Base-by-base conservation (phyloP, 108 stramenopile genomes). In the Nitzschia inconspicua region DNA sequence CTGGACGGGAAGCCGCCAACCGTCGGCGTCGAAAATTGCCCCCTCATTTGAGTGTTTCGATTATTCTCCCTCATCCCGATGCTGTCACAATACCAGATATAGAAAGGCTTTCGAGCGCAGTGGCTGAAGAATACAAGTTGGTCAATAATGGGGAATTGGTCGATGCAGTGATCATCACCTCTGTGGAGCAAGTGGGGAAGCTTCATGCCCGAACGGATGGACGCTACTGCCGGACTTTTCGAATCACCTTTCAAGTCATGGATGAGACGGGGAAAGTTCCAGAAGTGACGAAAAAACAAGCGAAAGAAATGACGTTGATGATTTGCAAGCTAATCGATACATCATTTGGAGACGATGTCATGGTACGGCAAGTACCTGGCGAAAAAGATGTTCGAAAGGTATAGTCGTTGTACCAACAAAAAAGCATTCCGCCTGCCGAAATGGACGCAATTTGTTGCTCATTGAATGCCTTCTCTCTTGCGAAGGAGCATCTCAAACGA, bases 1-100 rank as follows among this genome's bases (percentile, higher is more conserved):
- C 79, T 27, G 83, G 83, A 9, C 50, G 75, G 19, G 30, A 29
- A 24, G 77, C 79, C 31, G 70, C 79, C 25, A 37, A 44, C 26
- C 53, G 31, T 14, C 60, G 83, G n/a, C 72, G 78, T 35, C 27
- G 63, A 57, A 25, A 57, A 16, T 66, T 70, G 52, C 70, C 77
- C 8, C 51, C 28, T 27, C 28, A 61, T 27, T 60, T 75, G 3
- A 59, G 54, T 37, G 32, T 78, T 16, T 68, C 69, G 22, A 20
- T 84, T 3, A 76, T 70, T 24, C 47, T 80, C 27, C 75, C 79
- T 54, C 44, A 70, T 11, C 63, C 77, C 3, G 44, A 30, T 9
- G 49, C 63, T 23, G 9, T 31, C 8, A 34, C 22, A 18, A 31
- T 57, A n/a, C 28, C 53, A 32, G 49, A 43, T 11, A 19, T 39